Evolutionary conservation across 2,329 filamentous ascomycete species (phyloP).

Genomic region (Colletotrichum eleusines): DNA sequence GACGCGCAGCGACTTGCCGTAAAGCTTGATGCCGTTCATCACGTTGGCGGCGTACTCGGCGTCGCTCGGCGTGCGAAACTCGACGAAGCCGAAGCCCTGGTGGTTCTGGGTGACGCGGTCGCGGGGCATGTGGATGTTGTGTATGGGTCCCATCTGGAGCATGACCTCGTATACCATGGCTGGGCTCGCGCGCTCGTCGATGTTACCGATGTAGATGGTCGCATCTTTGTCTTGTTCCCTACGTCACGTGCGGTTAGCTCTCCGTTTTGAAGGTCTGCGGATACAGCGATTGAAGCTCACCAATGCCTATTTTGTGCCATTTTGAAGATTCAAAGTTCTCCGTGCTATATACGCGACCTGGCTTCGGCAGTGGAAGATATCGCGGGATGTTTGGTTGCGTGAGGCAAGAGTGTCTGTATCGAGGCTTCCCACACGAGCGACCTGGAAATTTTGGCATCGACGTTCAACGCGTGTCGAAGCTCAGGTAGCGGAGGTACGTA

Average conservation of each 20-base stretch:
- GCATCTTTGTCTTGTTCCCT: conserved; percentile 99
- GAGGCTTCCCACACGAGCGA: not conserved
- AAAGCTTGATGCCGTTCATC: conserved; percentile 95
- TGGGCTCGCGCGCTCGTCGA: conserved; percentile 95
- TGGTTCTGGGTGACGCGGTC: conserved; percentile 97
- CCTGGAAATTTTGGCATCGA: conserved; percentile 39
- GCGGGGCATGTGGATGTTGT: conserved; percentile 98
- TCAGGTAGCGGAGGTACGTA: conserved; percentile 30
- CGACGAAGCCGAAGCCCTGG: conserved; percentile 98
- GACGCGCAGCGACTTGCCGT: conserved; percentile 93
- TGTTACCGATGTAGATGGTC: conserved; percentile 97
- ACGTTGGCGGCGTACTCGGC: conserved; percentile 97
- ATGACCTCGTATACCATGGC: conserved; percentile 96
- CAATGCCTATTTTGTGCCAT: conserved; percentile 83
- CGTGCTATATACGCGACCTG: not conserved
- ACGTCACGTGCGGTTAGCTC: conserved; percentile 46
- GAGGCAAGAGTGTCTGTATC: not conserved
- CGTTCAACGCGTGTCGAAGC: conserved; percentile 32
- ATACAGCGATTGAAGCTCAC: conserved; percentile 57
- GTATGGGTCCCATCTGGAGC: conserved; percentile 96
- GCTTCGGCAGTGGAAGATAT: not conserved
- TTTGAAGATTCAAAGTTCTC: conserved; percentile 44
- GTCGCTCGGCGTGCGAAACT: conserved; percentile 95
- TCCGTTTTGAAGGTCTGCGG: not conserved
- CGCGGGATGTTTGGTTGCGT: not conserved